Evolutionary conservation across 2,329 filamentous ascomycete genomes (phyloP), one percentile per base, ranked within the genome.

Genomic region (Pyrenochaeta sp.): DNA sequence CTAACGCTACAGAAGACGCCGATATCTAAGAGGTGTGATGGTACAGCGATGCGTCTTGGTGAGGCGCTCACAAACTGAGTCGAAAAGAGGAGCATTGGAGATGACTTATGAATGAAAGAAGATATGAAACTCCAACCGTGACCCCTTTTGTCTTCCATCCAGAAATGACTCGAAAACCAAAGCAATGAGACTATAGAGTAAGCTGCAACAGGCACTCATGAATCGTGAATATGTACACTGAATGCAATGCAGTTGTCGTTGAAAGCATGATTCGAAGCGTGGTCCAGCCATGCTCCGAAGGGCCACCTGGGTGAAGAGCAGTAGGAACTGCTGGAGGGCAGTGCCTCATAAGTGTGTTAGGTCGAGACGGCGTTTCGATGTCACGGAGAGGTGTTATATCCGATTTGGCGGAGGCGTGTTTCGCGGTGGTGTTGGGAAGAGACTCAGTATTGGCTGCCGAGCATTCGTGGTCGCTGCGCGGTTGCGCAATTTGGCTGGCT

Each of bases 371-470:
- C 19, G 42, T 27, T 19, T 22, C 15, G 10, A 34, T 19, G 19
- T 19, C 19, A 40, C 15, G 43, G 9, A 32, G n/a, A n/a, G 28
- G 27, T 15, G 27, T 50, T 47, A 64, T 5, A 58, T 52, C 32
- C 44, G 49, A 40, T 39, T 46, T 34, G 63, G 64, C 28, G 45
- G 55, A 50, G 50, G 63, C 7, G 54, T 51, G 24, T 53, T 56
- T 19, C 60, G 67, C 43, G 63, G 73, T 49, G 76, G 74, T 44
- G 68, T 56, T 3, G 76, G 76, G 37, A 78, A 78, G 25, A 78
- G 68, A 44, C 70, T 74, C 15, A 78, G 60, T 53, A 71, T 66
- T 32, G 64, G 64, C 44, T 57, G 65, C 39, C 62, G 63, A n/a
- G 58, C 40, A 39, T 66, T 70, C 5, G 68, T 68, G 25, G 68